Evolutionary conservation across 805 yeast genomes (phyloP).

Genomic region (Candida xyloterini): DNA sequence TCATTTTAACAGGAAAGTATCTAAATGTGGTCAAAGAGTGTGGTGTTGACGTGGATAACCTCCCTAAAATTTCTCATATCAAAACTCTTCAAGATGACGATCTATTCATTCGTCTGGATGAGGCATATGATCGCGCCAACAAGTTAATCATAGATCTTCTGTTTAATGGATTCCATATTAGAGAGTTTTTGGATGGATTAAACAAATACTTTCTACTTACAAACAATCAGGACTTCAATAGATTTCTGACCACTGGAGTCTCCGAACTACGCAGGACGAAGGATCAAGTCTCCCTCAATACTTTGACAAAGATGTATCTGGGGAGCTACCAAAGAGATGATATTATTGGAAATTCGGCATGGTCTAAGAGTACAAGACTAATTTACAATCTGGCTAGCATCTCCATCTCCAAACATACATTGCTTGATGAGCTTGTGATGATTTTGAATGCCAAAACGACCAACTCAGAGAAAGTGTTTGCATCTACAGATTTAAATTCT

Average conservation of each 20-base stretch:
- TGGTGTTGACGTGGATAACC: constrained; percentile 37
- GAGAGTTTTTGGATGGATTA: constrained; percentile 43
- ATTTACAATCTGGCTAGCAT: constrained; percentile 19
- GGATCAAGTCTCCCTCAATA: constrained; percentile 26
- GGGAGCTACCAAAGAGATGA: constrained; percentile 18
- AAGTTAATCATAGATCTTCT: constrained; percentile 52
- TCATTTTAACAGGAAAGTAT: constrained; percentile 81
- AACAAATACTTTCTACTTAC: constrained; percentile 58
- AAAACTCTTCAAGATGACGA: constrained; percentile 32
- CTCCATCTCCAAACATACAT: constrained; percentile 18
- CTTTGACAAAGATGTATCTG: constrained; percentile 33
- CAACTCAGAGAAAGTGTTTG: constrained; percentile 50
- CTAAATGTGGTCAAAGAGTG: constrained; percentile 68
- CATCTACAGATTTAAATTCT: constrained; percentile 41
- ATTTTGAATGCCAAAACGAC: constrained; percentile 53
- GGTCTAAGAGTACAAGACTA: constrained; percentile 26
- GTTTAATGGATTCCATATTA: constrained; percentile 57
- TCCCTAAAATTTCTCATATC: constrained; percentile 7
- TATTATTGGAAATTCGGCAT: constrained; percentile 1
- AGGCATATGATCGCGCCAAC: constrained; percentile 69
- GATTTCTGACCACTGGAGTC: constrained; percentile 49
- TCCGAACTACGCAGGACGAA: constrained; percentile 47
- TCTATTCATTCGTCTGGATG: constrained; percentile 52
- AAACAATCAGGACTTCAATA: constrained; percentile 47
- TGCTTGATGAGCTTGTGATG: constrained; percentile 38